phyloP scores from a whole-genome alignment of 768 basidiomycete species.

The Cystoderma amianthinum region DNA sequence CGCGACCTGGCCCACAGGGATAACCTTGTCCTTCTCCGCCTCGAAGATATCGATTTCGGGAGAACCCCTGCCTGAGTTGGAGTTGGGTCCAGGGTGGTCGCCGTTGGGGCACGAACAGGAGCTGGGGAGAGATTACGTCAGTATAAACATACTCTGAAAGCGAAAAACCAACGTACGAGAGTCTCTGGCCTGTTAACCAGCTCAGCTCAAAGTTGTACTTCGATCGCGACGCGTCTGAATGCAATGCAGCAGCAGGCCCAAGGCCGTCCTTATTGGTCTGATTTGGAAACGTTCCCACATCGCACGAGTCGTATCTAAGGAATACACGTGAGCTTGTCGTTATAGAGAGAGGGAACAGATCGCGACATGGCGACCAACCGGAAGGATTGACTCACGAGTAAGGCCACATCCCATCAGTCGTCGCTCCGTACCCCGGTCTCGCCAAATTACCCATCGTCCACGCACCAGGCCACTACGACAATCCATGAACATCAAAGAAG shows the following conservation, averaged over 20 bases:
- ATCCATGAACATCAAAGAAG: neutral
- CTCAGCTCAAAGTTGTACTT: slow-evolving; percentile 59
- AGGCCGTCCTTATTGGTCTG: slow-evolving; percentile 48
- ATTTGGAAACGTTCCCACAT: slow-evolving; percentile 73
- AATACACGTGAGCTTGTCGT: neutral
- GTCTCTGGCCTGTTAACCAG: slow-evolving; percentile 72
- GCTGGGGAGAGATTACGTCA: too few relatives aligned
- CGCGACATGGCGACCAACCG: neutral
- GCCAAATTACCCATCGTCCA: slow-evolving; percentile 92
- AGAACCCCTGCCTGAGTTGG: slow-evolving; percentile 53
- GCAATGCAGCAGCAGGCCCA: slow-evolving; percentile 56
- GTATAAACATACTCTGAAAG: slow-evolving; percentile 63
- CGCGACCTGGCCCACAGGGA: slow-evolving; percentile 30
- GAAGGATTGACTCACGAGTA: slow-evolving; percentile 47
- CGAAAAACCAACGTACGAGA: slow-evolving; percentile 34
- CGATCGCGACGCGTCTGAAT: slow-evolving; percentile 36
- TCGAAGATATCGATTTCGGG: slow-evolving; percentile 77
- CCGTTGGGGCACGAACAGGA: neutral
- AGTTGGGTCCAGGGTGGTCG: slow-evolving; percentile 58
- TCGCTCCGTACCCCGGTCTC: slow-evolving; percentile 71
- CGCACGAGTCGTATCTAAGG: slow-evolving; percentile 55
- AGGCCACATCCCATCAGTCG: slow-evolving; percentile 80
- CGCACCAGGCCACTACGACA: slow-evolving; percentile 66
- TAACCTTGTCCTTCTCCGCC: neutral
- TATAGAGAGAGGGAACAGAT: slow-evolving; percentile 1